Conservation (phyloP, 345 rosid genomes). For the Barbarea vulgaris region DNA sequence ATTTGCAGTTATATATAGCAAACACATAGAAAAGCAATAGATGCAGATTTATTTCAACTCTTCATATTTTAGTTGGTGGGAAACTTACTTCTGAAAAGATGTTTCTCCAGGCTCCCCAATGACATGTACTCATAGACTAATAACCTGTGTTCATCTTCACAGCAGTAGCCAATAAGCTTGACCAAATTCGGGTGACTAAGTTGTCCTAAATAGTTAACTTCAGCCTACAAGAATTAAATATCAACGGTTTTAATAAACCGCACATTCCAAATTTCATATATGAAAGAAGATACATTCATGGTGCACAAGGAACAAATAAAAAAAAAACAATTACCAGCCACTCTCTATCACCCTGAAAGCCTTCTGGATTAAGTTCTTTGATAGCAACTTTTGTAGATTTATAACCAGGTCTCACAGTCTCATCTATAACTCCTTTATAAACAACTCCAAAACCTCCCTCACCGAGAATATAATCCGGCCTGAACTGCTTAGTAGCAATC, state of each 20-base stretch:
- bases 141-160: constrained; percentile 92
- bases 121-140: constrained; percentile 96
- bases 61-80: not conserved
- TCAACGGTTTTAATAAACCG: not conserved
- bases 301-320: not conserved
- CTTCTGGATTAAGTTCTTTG: constrained; percentile 90
- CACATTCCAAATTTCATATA: not conserved
- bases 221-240: constrained; percentile 61
- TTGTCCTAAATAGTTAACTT: constrained; percentile 92
- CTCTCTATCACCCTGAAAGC: constrained; percentile 96
- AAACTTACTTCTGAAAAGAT: constrained; percentile 92
- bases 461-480: constrained; percentile 85
- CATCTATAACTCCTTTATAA: constrained; percentile 82
- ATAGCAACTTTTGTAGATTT: constrained; percentile 70
- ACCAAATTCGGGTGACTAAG: constrained; percentile 92
- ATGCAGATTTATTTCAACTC: not conserved
- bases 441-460: constrained; percentile 98
- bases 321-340: constrained; percentile 71
- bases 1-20: not conserved
- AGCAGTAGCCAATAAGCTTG: constrained; percentile 96
- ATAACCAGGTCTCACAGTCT: constrained; percentile 61
- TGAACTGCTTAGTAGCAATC: constrained; percentile 80
- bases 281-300: too few species aligned
- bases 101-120: constrained; percentile 89
- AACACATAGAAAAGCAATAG: not conserved